Evolutionary conservation across 2,329 filamentous ascomycete species (phyloP).

Genomic region (Pyricularia grisea): DNA sequence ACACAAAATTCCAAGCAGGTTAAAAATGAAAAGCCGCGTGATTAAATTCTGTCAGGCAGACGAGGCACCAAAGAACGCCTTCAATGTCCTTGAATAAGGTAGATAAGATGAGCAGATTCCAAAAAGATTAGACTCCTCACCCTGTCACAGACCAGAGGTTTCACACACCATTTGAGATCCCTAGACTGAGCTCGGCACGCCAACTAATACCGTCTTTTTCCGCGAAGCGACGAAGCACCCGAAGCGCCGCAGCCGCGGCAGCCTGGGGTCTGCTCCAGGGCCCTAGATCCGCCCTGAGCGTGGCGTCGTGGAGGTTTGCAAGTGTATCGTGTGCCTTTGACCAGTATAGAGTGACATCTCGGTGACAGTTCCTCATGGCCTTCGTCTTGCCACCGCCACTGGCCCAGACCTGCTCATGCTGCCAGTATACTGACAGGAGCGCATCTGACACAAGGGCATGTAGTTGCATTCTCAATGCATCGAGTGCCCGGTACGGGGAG

Average conservation of each 20-base stretch:
- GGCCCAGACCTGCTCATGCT: constrained; percentile 17
- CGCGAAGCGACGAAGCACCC: constrained; percentile 32
- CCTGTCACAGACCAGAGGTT: not conserved
- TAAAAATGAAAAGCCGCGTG: not conserved
- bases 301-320: not conserved
- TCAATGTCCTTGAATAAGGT: not conserved
- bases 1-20: not conserved
- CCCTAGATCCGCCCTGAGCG: constrained; percentile 19
- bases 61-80: not conserved
- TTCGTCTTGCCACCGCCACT: not conserved
- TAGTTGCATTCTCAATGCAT: constrained; percentile 32
- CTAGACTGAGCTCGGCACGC: constrained; percentile 25
- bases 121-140: not conserved
- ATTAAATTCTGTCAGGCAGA: not conserved
- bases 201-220: constrained; percentile 34
- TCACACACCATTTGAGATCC: not conserved
- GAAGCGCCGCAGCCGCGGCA: constrained; percentile 26
- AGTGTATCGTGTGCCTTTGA: not conserved
- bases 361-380: not conserved
- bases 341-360: not conserved
- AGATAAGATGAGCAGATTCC: not conserved
- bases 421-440: constrained; percentile 16
- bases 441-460: constrained; percentile 35
- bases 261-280: constrained; percentile 37
- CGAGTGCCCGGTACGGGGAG: constrained; percentile 22